phyloP scores from a whole-genome alignment of 768 basidiomycete genomes.

The Pisolithus microcarpus region DNA sequence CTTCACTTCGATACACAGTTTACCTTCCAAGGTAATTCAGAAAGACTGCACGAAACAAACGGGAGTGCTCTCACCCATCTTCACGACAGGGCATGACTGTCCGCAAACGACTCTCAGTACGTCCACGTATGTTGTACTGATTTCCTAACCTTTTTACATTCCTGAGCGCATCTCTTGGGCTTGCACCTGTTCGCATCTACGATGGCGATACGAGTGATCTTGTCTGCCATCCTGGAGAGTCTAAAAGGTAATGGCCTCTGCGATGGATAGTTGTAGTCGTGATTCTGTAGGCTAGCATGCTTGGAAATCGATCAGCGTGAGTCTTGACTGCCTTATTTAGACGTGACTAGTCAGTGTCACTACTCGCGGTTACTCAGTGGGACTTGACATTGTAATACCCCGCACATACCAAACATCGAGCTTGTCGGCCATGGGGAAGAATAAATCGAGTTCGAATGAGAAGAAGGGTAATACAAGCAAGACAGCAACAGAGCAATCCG shows the following conservation, averaged over 20 bases:
- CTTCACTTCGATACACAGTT: slow-evolving; percentile 98
- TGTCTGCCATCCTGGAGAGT: slow-evolving; percentile 63
- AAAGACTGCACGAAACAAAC: neutral
- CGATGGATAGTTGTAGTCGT: neutral
- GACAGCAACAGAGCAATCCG: slow-evolving; percentile 13
- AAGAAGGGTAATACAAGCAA: slow-evolving; percentile 19
- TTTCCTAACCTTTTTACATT: slow-evolving; percentile 83
- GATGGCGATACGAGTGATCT: slow-evolving; percentile 97
- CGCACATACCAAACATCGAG: neutral
- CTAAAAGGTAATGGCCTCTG: neutral
- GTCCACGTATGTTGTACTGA: slow-evolving; percentile 1
- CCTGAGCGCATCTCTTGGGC: slow-evolving; percentile 93
- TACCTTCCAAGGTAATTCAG: slow-evolving; percentile 45
- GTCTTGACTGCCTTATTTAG: neutral
- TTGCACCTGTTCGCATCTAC: slow-evolving; percentile 90
- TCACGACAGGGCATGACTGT: slow-evolving; percentile 91
- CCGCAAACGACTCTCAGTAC: slow-evolving; percentile 4
- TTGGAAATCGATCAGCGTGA: neutral
- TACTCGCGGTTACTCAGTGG: no score
- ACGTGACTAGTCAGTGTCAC: neutral
- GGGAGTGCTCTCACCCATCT: slow-evolving; percentile 66
- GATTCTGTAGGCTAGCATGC: neutral
- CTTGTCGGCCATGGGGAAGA: slow-evolving; percentile 19
- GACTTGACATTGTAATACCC: no score
- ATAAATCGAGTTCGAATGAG: slow-evolving; percentile 18